Conservation (phyloP, 495 filamentous ascomycete genomes). For the Trichoderma gamsii region DNA sequence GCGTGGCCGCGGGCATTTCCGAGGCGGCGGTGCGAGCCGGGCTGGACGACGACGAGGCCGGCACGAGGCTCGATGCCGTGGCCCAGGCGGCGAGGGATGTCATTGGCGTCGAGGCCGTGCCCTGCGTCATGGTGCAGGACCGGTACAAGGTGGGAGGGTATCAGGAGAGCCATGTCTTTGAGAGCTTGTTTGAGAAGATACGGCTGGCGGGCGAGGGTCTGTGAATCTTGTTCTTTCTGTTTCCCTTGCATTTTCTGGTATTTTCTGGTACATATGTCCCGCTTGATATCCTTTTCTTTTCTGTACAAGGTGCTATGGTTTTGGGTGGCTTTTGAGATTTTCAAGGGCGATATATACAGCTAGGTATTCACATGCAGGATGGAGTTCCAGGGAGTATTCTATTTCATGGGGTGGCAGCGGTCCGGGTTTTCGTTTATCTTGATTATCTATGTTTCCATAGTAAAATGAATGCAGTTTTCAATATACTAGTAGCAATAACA, state of each 20-base stretch:
- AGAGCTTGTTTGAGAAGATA: constrained; percentile 39
- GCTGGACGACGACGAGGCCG: constrained; percentile 45
- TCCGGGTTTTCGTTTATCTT: no score
- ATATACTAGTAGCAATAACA: no score
- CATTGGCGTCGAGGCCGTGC: constrained; percentile 62
- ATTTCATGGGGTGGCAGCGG: no score
- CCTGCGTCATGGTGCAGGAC: constrained; percentile 65
- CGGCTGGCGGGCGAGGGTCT: constrained; percentile 11
- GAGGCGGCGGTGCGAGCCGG: constrained; percentile 51
- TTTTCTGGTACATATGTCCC: not conserved
- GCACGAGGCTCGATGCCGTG: constrained; percentile 40
- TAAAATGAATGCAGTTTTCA: no score
- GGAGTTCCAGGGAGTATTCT: no score
- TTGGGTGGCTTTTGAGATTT: no score
- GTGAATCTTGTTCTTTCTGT: not conserved
- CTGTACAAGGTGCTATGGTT: no score
- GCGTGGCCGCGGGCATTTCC: constrained; percentile 44
- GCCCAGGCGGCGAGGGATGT: constrained; percentile 35
- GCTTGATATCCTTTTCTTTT: not conserved
- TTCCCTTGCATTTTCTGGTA: not conserved
- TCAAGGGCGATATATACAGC: no score
- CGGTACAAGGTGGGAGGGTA: constrained; percentile 63
- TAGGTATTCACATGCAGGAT: no score
- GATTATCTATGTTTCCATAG: no score
- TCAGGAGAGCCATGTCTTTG: constrained; percentile 46